These are phyloP conservation scores for Tolypocladium capitatum DNA, from an alignment of 2,329 filamentous ascomycete genomes.

Conservation along the genomic window DNA sequence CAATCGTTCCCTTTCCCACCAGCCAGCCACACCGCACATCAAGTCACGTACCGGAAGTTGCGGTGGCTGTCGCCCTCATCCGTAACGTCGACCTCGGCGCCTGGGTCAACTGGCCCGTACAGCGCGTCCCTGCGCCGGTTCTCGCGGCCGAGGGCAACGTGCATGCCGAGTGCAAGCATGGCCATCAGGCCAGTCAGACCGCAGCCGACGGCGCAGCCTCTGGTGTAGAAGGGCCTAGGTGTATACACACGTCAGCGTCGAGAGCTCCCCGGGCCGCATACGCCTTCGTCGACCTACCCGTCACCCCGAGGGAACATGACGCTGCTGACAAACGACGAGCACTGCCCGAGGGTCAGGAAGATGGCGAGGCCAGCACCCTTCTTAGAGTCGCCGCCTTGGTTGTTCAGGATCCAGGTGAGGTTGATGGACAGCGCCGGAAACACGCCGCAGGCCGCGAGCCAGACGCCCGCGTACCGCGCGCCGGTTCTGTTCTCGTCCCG, in stretches of 20 bases:
- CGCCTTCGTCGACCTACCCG: slow-evolving; percentile 6
- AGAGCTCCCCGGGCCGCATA: not conserved
- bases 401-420: slow-evolving; percentile 18
- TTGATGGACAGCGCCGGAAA: slow-evolving; percentile 15
- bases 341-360: slow-evolving; percentile 15
- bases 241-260: not conserved
- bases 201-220: slow-evolving; percentile 8
- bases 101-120: slow-evolving; percentile 3
- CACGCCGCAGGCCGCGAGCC: slow-evolving; percentile 19
- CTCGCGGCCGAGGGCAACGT: slow-evolving; percentile 6
- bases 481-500: slow-evolving; percentile 7
- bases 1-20: not conserved
- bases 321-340: slow-evolving; percentile 15
- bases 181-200: slow-evolving; percentile 6
- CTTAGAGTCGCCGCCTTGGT: slow-evolving; percentile 16
- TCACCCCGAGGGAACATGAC: slow-evolving; percentile 11
- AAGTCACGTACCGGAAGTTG: slow-evolving; percentile 9
- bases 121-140: slow-evolving; percentile 5
- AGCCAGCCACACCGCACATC: not conserved
- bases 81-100: slow-evolving; percentile 6
- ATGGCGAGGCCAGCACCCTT: slow-evolving; percentile 9
- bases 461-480: slow-evolving; percentile 22
- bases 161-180: slow-evolving; percentile 5
- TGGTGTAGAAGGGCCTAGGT: slow-evolving; percentile 6
- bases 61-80: slow-evolving; percentile 7